Conservation (phyloP, 1,139 yeast species). For the Kodamaea anthophila region DNA sequence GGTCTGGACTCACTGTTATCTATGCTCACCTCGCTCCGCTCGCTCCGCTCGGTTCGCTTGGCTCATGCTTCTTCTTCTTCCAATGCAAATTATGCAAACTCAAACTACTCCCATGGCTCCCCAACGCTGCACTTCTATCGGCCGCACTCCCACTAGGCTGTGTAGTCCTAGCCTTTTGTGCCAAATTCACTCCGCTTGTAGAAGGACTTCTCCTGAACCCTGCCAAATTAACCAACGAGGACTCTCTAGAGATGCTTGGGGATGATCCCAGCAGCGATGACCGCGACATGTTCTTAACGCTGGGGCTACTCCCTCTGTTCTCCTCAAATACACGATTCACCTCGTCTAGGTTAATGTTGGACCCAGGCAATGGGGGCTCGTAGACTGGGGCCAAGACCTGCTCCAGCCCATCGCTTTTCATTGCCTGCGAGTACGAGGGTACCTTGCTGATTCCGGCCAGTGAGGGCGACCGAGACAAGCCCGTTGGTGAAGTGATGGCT, state of each 20-base stretch:
- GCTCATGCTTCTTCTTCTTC: constrained; percentile 13
- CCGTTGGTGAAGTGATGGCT: constrained; percentile 28
- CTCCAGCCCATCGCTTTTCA: constrained; percentile 40
- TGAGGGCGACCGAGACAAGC: constrained; percentile 57
- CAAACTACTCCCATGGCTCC: constrained; percentile 9
- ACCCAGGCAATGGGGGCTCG: constrained; percentile 48
- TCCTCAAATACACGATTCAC: constrained; percentile 20
- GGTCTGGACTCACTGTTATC: too few relatives aligned
- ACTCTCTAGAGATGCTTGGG: constrained; percentile 24
- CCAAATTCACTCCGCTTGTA: constrained; percentile 7
- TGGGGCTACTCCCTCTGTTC: constrained; percentile 1
- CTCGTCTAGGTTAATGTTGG: constrained; percentile 28
- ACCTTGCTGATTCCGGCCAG: constrained; percentile 48
- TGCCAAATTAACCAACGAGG: constrained; percentile 21
- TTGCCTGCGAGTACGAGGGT: constrained; percentile 80
- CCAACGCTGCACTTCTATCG: constrained; percentile 23
- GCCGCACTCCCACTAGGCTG: constrained; percentile 30
- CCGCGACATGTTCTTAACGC: constrained; percentile 9
- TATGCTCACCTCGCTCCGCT: too few relatives aligned
- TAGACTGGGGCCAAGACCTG: constrained; percentile 61
- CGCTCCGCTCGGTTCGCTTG: too few relatives aligned
- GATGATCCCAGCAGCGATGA: constrained; percentile 21
- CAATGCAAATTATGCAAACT: constrained; percentile 13
- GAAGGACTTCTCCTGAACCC: constrained; percentile 5
- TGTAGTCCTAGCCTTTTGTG: constrained; percentile 5